These are phyloP conservation scores for Trichaptum fuscoviolaceum DNA, from an alignment of 768 basidiomycete genomes.

Conservation along the genomic window DNA sequence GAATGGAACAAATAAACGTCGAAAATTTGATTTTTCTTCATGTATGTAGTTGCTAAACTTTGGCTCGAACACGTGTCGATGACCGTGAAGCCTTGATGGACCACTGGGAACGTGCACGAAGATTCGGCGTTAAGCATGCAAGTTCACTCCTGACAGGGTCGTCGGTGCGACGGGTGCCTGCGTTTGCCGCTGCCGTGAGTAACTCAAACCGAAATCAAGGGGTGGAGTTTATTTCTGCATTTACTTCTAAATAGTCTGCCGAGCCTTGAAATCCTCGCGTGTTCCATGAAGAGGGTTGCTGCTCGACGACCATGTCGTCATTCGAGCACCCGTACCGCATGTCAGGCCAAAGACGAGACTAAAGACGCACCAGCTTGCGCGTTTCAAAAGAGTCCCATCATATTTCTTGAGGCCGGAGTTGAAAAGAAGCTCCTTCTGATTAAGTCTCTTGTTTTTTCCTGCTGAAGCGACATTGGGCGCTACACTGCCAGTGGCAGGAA, in stretches of 20 bases:
- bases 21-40: neutral
- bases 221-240: conserved; percentile 1
- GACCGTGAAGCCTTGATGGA: neutral
- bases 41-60: neutral
- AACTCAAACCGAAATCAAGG: neutral
- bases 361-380: neutral
- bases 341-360: neutral
- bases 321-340: neutral
- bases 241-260: conserved; percentile 1
- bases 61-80: neutral
- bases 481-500: no score
- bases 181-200: neutral
- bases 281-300: neutral
- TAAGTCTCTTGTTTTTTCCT: neutral
- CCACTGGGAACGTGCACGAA: neutral
- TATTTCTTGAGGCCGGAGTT: neutral
- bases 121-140: conserved; percentile 1
- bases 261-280: neutral
- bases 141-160: neutral
- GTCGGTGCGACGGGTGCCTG: neutral
- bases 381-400: neutral
- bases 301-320: neutral
- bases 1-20: neutral
- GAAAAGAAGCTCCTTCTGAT: neutral
- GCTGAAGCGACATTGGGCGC: neutral